Percentiles rank a stretch among this genome's conserved stretches.
phyloP scores from a whole-genome alignment of 2,329 filamentous ascomycete species.

The Aspergillus calidoustus region DNA sequence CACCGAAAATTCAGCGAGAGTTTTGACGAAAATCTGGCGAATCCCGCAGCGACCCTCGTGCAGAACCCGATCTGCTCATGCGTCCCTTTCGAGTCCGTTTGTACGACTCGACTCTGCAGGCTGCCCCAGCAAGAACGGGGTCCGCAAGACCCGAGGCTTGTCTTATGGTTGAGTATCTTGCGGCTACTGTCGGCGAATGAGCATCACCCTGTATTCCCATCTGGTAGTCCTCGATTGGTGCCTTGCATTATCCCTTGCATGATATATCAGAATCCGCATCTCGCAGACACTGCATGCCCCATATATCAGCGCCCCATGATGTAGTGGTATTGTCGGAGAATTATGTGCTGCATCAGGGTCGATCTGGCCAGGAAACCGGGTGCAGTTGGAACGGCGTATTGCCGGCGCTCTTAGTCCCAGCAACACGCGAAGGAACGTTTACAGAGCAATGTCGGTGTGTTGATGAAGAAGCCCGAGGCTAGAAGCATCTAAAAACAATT shows the following conservation, averaged over 20 bases:
- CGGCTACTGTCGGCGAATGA: neutral
- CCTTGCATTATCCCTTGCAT: too few relatives aligned
- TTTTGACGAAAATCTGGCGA: conserved; percentile 7
- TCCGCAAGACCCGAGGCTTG: neutral
- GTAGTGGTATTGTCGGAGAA: neutral
- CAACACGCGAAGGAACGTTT: too few relatives aligned
- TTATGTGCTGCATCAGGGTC: neutral
- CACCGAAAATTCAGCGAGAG: neutral
- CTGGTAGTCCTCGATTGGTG: too few relatives aligned
- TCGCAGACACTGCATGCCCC: neutral
- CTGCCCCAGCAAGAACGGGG: neutral
- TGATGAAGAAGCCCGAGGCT: too few relatives aligned
- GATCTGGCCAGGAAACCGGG: neutral
- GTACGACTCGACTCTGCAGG: neutral
- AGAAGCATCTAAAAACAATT: too few relatives aligned
- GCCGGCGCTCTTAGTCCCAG: too few relatives aligned
- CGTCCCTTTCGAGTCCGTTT: neutral
- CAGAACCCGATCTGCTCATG: neutral
- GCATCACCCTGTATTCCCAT: neutral
- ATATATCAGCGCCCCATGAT: neutral
- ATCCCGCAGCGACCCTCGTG: neutral
- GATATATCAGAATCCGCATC: neutral
- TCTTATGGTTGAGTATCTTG: neutral
- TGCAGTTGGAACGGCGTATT: neutral
- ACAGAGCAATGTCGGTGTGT: too few relatives aligned